These are phyloP conservation scores for Nitzschia sp. DNA, from an alignment of 108 stramenopile genomes.

Conservation along the genomic window DNA sequence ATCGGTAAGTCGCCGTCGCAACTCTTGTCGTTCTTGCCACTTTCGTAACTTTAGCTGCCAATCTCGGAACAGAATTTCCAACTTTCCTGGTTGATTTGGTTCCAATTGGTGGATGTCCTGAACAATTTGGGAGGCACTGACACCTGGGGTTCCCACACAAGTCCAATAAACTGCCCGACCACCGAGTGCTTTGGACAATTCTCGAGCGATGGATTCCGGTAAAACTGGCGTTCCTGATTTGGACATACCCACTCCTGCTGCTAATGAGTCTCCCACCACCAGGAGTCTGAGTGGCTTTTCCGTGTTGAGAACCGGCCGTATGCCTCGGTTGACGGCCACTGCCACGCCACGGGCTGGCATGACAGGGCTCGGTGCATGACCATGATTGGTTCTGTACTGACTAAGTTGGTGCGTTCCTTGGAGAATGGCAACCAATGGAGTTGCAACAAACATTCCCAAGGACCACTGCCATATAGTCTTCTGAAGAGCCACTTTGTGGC, in stretches of 20 bases:
- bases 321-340: constrained; percentile 24
- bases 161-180: constrained; percentile 65
- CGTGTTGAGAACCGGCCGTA: constrained; percentile 7
- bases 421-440: constrained; percentile 36
- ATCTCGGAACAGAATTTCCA: constrained; percentile 29
- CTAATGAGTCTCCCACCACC: constrained; percentile 69
- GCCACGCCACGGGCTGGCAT: constrained; percentile 46
- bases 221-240: constrained; percentile 51
- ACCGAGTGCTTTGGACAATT: constrained; percentile 41
- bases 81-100: constrained; percentile 18
- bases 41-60: constrained; percentile 24
- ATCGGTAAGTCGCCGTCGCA: constrained; percentile 12
- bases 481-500: no score
- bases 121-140: constrained; percentile 35
- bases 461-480: no score
- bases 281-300: constrained; percentile 50
- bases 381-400: constrained; percentile 37
- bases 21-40: constrained; percentile 25
- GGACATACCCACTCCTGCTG: constrained; percentile 59
- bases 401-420: constrained; percentile 34
- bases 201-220: constrained; percentile 60
- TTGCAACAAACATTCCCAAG: constrained; percentile 29
- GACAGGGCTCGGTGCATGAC: constrained; percentile 42
- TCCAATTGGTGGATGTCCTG: constrained; percentile 33
- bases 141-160: constrained; percentile 51